These are phyloP conservation scores for Puccinia coronata DNA, from an alignment of 1,284 basidiomycete species.

Conservation along the genomic window DNA sequence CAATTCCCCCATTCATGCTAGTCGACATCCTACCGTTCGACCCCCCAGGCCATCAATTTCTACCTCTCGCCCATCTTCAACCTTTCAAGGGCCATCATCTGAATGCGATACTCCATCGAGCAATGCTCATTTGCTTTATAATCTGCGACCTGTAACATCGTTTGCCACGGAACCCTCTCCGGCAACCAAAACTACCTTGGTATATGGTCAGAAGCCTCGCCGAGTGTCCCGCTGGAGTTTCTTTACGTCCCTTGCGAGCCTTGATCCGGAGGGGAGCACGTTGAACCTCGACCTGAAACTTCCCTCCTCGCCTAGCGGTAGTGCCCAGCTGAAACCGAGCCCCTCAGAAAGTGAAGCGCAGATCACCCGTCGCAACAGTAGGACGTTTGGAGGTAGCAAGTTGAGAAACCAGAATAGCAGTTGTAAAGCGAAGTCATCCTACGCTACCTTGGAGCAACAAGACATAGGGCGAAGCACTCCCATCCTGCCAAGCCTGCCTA, in stretches of 20 bases:
- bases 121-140: background rate
- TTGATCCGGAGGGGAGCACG: background rate
- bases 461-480: too few relatives aligned
- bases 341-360: background rate
- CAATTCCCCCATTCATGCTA: background rate
- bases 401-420: background rate
- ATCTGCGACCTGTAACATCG: background rate
- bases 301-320: background rate
- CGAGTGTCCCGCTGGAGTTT: background rate
- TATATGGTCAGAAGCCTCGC: background rate
- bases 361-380: background rate
- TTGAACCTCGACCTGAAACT: constrained; percentile 14
- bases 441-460: too few relatives aligned
- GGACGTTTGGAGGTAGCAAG: background rate
- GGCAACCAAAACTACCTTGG: background rate
- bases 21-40: background rate
- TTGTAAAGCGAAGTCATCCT: background rate
- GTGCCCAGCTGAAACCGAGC: background rate
- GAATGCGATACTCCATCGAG: background rate
- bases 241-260: constrained; percentile 2
- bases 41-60: background rate
- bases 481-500: background rate
- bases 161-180: background rate
- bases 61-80: background rate
- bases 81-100: background rate